Base-by-base conservation (phyloP, 331 rosid species). In the Erythrophleum ivorense region DNA sequence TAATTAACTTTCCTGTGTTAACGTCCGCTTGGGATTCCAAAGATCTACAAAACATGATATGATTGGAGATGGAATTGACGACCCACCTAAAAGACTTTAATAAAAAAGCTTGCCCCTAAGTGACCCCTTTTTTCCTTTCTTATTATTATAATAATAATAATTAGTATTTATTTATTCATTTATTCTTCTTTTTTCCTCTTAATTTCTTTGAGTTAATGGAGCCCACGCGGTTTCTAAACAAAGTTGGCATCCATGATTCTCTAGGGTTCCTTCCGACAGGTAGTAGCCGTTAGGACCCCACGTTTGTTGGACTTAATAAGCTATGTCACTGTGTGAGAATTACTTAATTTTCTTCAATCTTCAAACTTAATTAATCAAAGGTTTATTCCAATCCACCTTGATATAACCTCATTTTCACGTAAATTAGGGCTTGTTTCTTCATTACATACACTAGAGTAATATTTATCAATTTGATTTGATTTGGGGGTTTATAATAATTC, bases 1-100 rank as follows among this genome's bases (percentile, higher is more conserved):
- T 48, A 7, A 67, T 10, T 45, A 60, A 52, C 18, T 54, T n/a
- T 78, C 65, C 55, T 71, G 66, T 76, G 81, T 57, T 81, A 88
- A 89, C 83, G 86, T 83, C 91, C 79, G 84, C 93, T 81, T 91
- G 97, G 91, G 98, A 91, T 93, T 91, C 94, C 93, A 89, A 85
- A 90, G 87, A 91, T 93, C 90, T 71, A 31, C 79, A 73, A 80
- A 85, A 80, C 87, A 88, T 82, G 94, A 89, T 67, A 88, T 90
- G 94, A 90, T 91, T 90, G 80, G 89, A 49, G 89, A 84, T 88
- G 91, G 91, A 89, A 89, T 87, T 89, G 94, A 90, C 91, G 89
- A 85, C 89, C 94, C 90, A 91, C 97, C 97, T 85, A 89, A 85
- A 14, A 83, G 83, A 84, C 83, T 63, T 53, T 63, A 78, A 63